Evolutionary conservation across 1,284 basidiomycete genomes (phyloP).

Genomic region (Ceratobasidium theobromae): DNA sequence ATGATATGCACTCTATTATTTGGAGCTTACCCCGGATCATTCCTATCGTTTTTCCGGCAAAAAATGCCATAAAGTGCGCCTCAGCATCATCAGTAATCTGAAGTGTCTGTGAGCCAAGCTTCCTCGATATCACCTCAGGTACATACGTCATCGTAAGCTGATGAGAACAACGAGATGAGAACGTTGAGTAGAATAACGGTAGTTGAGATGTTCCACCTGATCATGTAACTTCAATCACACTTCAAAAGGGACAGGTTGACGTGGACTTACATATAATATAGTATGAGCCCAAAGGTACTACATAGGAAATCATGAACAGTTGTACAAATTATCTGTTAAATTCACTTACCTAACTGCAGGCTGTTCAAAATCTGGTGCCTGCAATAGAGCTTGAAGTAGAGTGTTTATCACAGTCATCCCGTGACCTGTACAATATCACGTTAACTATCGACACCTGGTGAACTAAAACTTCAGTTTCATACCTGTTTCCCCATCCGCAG

Average conservation of each 20-base stretch:
- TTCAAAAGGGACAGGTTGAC: neutral
- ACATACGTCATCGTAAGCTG: conserved; percentile 83
- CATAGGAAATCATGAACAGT: conserved; percentile 37
- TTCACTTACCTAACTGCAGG: conserved; percentile 54
- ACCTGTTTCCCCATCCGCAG: conserved; percentile 76
- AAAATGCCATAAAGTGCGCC: conserved; percentile 85
- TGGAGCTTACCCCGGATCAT: conserved; percentile 64
- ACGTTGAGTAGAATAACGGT: conserved; percentile 91
- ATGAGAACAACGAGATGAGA: conserved; percentile 91
- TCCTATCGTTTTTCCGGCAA: conserved; percentile 78
- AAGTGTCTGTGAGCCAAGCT: conserved; percentile 14
- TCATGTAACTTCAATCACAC: neutral
- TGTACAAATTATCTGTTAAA: neutral
- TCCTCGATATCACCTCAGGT: neutral
- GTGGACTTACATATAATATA: conserved; percentile 76
- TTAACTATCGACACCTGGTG: neutral
- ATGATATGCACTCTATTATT: neutral
- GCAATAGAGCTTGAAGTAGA: conserved; percentile 78
- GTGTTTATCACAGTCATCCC: conserved; percentile 60
- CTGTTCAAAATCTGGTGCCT: conserved; percentile 77
- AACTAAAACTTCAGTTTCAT: conserved; percentile 49
- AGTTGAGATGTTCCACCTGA: conserved; percentile 81
- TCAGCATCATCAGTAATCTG: conserved; percentile 64
- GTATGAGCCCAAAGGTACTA: conserved; percentile 67
- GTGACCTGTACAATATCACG: neutral